phyloP scores from a whole-genome alignment of 106 monocot genomes.

The Phalaenopsis equestris region DNA sequence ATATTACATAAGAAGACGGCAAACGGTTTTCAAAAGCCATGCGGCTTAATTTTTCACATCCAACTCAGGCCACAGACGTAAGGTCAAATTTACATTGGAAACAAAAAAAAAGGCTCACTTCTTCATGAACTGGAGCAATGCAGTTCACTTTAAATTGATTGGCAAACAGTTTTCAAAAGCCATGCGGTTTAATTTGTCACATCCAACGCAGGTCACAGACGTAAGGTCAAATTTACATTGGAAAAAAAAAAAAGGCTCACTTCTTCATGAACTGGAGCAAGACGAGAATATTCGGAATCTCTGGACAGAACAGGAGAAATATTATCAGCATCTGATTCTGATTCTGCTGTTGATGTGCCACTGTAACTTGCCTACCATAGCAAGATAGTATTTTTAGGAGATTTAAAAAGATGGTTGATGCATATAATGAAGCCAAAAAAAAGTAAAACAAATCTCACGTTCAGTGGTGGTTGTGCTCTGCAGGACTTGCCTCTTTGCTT shows the following conservation, averaged over 20 bases:
- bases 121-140: constrained; percentile 81
- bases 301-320: constrained; percentile 47
- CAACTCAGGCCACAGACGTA: not conserved
- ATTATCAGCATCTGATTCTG: constrained; percentile 74
- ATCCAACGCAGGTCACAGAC: not conserved
- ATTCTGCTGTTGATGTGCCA: constrained; percentile 60
- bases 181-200: not conserved
- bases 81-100: not conserved
- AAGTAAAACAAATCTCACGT: constrained; percentile 25
- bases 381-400: not conserved
- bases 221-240: not conserved
- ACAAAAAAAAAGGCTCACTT: constrained; percentile 38
- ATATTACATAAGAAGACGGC: not conserved
- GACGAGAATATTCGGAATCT: constrained; percentile 24
- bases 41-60: not conserved
- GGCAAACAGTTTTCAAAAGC: too few species aligned
- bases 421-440: not conserved
- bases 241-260: constrained; percentile 27
- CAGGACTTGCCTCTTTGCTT: constrained; percentile 20
- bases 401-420: not conserved
- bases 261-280: constrained; percentile 83
- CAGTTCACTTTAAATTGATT: too few species aligned
- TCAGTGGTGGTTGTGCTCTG: constrained; percentile 17
- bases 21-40: not conserved
- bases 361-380: constrained; percentile 43